Evolutionary conservation across 2,329 filamentous ascomycete genomes (phyloP).

Genomic region (Didymella exigua): DNA sequence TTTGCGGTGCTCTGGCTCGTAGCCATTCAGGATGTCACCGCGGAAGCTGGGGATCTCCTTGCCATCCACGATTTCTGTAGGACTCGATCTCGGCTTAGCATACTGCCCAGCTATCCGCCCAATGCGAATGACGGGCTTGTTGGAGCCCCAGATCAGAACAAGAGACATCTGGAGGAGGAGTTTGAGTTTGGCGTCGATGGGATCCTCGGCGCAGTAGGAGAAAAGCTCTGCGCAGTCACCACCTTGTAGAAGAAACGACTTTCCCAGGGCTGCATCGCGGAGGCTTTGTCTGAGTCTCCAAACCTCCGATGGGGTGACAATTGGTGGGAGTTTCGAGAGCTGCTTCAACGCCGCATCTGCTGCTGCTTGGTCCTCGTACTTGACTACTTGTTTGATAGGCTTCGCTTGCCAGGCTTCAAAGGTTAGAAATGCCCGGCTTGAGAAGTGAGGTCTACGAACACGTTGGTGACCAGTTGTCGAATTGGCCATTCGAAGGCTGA

Average conservation of each 20-base stretch:
- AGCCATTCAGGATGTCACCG: conserved; percentile 95
- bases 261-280: conserved; percentile 84
- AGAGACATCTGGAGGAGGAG: conserved; percentile 95
- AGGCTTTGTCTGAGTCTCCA: conserved; percentile 77
- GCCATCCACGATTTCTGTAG: conserved; percentile 81
- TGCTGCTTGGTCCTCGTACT: conserved; percentile 67
- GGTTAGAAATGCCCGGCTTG: conserved; percentile 15
- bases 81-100: conserved; percentile 90
- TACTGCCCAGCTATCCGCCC: conserved; percentile 97
- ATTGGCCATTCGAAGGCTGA: conserved; percentile 7
- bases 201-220: conserved; percentile 87
- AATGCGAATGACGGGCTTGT: conserved; percentile 86
- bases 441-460: conserved; percentile 34
- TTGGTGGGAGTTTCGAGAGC: conserved; percentile 72
- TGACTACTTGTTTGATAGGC: conserved; percentile 77
- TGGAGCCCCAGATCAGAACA: conserved; percentile 86
- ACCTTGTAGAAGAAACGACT: conserved; percentile 92
- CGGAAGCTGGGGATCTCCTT: conserved; percentile 86
- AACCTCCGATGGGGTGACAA: conserved; percentile 83
- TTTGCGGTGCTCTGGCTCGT: conserved; percentile 72
- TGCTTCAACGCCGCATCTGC: conserved; percentile 67
- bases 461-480: conserved; percentile 47
- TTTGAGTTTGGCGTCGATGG: conserved; percentile 96
- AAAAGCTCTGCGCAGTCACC: conserved; percentile 98
- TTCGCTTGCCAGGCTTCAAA: conserved; percentile 73